phyloP scores from a whole-genome alignment of 768 basidiomycete genomes.

The Hypsizygus marmoreus region DNA sequence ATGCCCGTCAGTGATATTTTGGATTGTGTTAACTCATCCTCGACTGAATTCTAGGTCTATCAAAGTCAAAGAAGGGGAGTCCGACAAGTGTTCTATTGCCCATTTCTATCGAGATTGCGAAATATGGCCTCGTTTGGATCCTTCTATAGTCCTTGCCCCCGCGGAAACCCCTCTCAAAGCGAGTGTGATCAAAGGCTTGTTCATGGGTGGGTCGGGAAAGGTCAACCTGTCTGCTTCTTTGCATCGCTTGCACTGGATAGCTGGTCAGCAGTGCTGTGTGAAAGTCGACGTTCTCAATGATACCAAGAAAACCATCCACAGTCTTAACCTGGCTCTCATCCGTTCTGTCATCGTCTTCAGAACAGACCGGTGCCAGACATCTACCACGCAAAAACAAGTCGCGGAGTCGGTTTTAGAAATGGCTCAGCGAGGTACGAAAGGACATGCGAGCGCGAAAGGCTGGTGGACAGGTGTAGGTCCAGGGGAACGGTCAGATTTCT shows the following conservation, averaged over 20 bases:
- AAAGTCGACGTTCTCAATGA: constrained; percentile 67
- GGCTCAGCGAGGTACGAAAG: constrained; percentile 61
- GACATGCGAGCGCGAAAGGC: constrained; percentile 78
- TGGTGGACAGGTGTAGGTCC: constrained; percentile 87
- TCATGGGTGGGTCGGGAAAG: constrained; percentile 65
- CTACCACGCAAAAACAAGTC: constrained; percentile 62
- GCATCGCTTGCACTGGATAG: constrained; percentile 76
- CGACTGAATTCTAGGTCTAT: constrained; percentile 51
- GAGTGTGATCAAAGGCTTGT: constrained; percentile 52
- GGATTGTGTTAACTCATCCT: no score
- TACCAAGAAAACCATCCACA: constrained; percentile 67
- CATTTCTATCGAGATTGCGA: constrained; percentile 88
- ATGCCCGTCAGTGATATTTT: no score
- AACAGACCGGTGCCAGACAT: constrained; percentile 59
- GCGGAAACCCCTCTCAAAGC: constrained; percentile 61
- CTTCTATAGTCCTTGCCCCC: constrained; percentile 59
- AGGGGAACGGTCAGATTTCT: constrained; percentile 62
- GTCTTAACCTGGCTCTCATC: constrained; percentile 60
- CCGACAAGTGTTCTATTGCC: constrained; percentile 69
- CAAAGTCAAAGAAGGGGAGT: constrained; percentile 68
- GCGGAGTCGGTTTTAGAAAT: constrained; percentile 67
- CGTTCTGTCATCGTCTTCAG: constrained; percentile 70
- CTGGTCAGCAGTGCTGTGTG: constrained; percentile 77
- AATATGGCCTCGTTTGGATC: constrained; percentile 76
- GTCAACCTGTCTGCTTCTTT: constrained; percentile 67